Base-by-base conservation (phyloP, 805 yeast species). In the Candida lessepsii region DNA sequence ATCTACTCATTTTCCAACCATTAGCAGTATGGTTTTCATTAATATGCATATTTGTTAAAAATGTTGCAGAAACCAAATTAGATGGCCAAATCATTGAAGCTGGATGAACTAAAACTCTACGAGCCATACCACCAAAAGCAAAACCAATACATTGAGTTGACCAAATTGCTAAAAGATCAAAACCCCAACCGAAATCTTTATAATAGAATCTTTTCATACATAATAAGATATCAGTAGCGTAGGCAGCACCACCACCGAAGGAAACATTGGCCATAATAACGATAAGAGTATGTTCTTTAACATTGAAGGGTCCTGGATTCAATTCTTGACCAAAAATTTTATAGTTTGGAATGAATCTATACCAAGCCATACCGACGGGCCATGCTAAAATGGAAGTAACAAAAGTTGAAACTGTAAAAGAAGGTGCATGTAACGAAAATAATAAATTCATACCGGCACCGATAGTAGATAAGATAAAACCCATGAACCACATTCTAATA, bases 41-140 rank as follows among this genome's bases (percentile, higher is more conserved):
- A 76, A 68, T 63, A 56, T 16, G 47, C 44, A 43, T 36, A 28
- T 47, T 47, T 29, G 48, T 42, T 29, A 47, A 47, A 27, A 48
- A 45, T 10, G 84, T 79, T 19, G 78, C 53, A 4, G 80, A 69
- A 37, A 81, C 84, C 54, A 84, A 67, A 51, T 73, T 74, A 2
- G 76, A 59, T 4, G 91, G 91, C 90, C 90, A 85, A 37, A 82
- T 70, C 60, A 81, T 76, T n/a, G 78, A 65, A 4, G 81, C 72
- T 4, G 88, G 83, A 42, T 75, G 74, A 11, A 83, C 81, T 45
- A 83, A 67, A 25, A 80, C 65, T 47, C 75, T 71, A 47, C 83
- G 67, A 29, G 75, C 66, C 41, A 83, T 39, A 21, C 90, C 90
- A 31, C 86, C 86, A 38, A 80, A 57, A 19, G 84, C 81, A 47